Evolutionary conservation across 345 rosid genomes (phyloP), one percentile per base, ranked within the genome.

Genomic region (Geranium rotundifolium): DNA sequence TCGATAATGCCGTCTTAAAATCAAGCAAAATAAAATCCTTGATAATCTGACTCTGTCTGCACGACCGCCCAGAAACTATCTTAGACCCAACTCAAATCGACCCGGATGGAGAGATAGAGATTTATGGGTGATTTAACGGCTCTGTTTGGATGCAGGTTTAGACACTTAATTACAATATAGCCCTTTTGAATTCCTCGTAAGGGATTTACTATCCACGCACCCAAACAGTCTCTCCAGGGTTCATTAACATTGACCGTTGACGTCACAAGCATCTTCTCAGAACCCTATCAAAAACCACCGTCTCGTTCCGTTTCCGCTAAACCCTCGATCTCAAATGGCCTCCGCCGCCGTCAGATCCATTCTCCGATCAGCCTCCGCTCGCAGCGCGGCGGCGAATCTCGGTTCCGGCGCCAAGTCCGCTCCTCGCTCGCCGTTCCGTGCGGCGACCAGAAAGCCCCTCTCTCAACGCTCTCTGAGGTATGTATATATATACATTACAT

Each of bases 381-480:
- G 64, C 30, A 16, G 57, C 2, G 63, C 76, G 7, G 61, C 75
- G 3, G 58, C 79, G 3, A 66, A 84, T 10, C 34, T 78, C 3
- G 68, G 77, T 49, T 49, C 80, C 23, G 76, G 66, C 59, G 49
- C 79, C 2, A 90, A 72, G 34, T 7, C 80, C 60, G 49, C 19
- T 55, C 72, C 85, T 4, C 69, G 59, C 61, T 80, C 86, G 19
- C 69, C 91, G 6, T 81, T 84, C 56, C 67, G 67, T 41, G 54
- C 63, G 75, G 66, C 87, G 15, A 80, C 79, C 59, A 87, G 72
- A 67, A 77, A 63, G 56, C 76, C 88, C 6, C 74, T 77, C 61
- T 69, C 88, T 63, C 73, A 63, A 49, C 85, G 85, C 62, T 54
- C 82, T 71, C 78, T 83, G 86, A 86, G 96, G 97, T 88, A 64